Base-by-base conservation (phyloP, 495 filamentous ascomycete species). In the Melanomma pulvis-pyrius region DNA sequence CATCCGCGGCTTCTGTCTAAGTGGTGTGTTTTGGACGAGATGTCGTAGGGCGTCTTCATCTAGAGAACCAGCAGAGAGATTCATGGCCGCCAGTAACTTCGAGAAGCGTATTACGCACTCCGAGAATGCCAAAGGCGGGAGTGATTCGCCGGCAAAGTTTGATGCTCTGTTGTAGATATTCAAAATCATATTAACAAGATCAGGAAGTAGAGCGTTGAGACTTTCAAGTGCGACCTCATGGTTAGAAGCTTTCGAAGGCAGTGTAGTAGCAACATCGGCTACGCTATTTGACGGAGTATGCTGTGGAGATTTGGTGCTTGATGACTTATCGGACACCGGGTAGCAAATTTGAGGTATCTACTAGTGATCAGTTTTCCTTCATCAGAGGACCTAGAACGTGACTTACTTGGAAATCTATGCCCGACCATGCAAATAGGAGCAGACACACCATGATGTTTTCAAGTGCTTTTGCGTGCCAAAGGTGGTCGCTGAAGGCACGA, bases 381-480 rank as follows among this genome's bases (percentile, higher is more conserved):
- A 73, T 28, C 68, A 65, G 21, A 59, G 54, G 39, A 5, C 13
- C 11, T 48, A 6, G 25, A 29, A n/a, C 2, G 21, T 17, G 9
- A 70, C 79, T 67, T 75, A 97, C 88, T 76, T 90, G 86, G 76
- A 97, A 98, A 74, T 96, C 90, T 73, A 92, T 82, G 15, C 89
- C 90, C 50, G 87, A 83, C 89, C 92, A 96, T 56, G 88, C 90
- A 52, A 96, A 85, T 79, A 98, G 86, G 29, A 98, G 69, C 63
- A 97, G 82, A 73, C 87, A 88, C 50, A 96, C 83, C 15, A 92
- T 78, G 67, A 94, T 89, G 11, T 91, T 87, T 72, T 98, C 94
- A 30, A 98, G 82, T 2, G 90, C 92, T 78, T 98, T 99, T 13
- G 89, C 94, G 81, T 98, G 91, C 94, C 94, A 99, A 8, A 97